Conservation (phyloP, 129 eudicot species). For the Escallonia herrerae region DNA sequence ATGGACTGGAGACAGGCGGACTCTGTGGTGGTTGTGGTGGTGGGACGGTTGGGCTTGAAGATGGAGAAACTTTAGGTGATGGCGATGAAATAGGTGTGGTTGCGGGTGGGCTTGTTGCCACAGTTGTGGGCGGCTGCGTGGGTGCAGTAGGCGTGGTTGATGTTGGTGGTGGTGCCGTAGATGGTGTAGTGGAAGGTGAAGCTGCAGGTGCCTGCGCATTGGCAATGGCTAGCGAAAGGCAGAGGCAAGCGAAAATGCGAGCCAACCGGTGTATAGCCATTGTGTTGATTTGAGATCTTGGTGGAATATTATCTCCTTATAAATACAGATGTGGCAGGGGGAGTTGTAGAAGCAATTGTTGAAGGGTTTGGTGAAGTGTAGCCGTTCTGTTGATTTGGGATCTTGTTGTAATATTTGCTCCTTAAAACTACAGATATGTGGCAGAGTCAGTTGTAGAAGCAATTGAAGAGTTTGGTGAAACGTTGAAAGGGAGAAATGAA, state of each 20-base stretch:
- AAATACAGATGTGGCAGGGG: conserved; percentile 1
- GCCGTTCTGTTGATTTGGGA: conserved; percentile 22
- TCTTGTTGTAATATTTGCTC: conserved; percentile 5
- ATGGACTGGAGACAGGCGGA: conserved; percentile 34
- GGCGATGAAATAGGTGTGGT: conserved; percentile 35
- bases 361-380: neutral
- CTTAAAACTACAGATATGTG: conserved; percentile 14
- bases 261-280: conserved; percentile 21
- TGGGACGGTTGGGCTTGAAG: conserved; percentile 42
- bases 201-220: conserved; percentile 74
- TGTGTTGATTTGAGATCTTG: conserved; percentile 15
- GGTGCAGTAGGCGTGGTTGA: conserved; percentile 20
- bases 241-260: conserved; percentile 30
- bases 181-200: conserved; percentile 46
- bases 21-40: conserved; percentile 45
- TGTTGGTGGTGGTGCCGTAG: conserved; percentile 27
- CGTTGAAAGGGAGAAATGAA: conserved; percentile 29
- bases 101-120: conserved; percentile 5
- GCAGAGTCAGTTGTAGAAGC: conserved; percentile 8
- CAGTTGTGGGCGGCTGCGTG: conserved; percentile 30
- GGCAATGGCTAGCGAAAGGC: conserved; percentile 35
- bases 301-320: conserved; percentile 17
- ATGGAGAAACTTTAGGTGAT: conserved; percentile 36
- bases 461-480: conserved; percentile 32
- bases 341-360: conserved; percentile 5